Evolutionary conservation across 805 yeast genomes (phyloP), one percentile per base, ranked within the genome.

Genomic region (Candida morakotiae): DNA sequence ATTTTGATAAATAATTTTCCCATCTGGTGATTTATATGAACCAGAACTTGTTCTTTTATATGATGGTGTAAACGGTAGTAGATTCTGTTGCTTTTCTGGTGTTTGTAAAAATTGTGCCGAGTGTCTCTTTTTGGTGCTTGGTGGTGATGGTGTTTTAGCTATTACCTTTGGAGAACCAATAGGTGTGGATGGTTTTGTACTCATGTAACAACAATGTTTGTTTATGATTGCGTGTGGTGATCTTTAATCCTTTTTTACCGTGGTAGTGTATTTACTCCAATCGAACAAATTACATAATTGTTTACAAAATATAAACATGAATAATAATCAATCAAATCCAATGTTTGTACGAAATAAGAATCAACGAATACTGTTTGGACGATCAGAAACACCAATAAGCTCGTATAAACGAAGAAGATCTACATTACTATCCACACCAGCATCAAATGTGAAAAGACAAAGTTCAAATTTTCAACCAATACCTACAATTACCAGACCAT

Each of bases 1-100:
- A 31, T 51, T 54, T 22, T 52, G 52, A 31, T 48, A 38, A 37
- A 48, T 48, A 22, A 53, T 43, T 33, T 51, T 53, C 40, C 52
- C 55, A 35, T 62, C 70, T 1, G 70, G 71, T n/a, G 64, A 55
- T 42, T 55, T 55, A 28, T 47, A 48, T 34, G 40, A 44, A 14
- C 61, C 63, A 1, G 60, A 53, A 37, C 45, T 57, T 32, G 60
- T 50, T 18, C 71, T 45, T 40, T 67, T 67, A 34, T 59, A 44
- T n/a, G 64, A 55, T 4, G 73, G 73, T 9, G 68, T 57, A 37
- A 62, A 56, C 26, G 71, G 71, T 15, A 64, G 41, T 16, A 34
- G 36, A 15, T 7, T 4, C 3, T 19, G 27, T 14, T 44, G 39
- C 29, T 59, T 65, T 23, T 66, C 71, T 1, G 72, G 71, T 3